Percentiles rank a stretch among this genome's conserved stretches.
These are phyloP conservation scores for Lepiota venenata DNA, from an alignment of 768 basidiomycete species.

Conservation along the genomic window DNA sequence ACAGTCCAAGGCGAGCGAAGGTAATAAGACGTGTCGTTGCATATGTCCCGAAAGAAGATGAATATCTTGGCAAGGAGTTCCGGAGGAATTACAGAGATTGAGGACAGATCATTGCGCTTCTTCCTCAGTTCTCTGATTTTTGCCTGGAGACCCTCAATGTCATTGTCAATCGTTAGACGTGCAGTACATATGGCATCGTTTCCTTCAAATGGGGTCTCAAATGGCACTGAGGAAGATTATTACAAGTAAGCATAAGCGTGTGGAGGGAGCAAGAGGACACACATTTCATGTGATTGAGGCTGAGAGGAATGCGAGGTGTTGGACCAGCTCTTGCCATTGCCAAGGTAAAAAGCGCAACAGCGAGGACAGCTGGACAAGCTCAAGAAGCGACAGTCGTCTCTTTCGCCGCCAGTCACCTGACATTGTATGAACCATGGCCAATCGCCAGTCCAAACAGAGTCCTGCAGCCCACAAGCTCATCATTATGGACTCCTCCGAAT, in stretches of 20 bases:
- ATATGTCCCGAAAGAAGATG: constrained; percentile 18
- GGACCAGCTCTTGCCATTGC: constrained; percentile 27
- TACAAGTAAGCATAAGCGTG: neutral
- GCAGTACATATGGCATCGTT: constrained; percentile 17
- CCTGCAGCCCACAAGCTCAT: neutral
- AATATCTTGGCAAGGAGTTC: constrained; percentile 41
- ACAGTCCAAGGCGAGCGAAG: constrained; percentile 12
- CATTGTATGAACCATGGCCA: neutral
- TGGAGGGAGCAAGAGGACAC: constrained; percentile 5
- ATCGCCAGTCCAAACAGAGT: neutral
- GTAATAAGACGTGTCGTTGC: neutral
- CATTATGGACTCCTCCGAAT: constrained; percentile 30
- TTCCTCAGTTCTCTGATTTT: constrained; percentile 31
- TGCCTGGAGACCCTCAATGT: constrained; percentile 29
- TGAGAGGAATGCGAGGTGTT: constrained; percentile 15
- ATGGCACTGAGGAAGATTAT: neutral
- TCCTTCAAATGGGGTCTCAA: constrained; percentile 14
- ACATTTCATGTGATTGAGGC: constrained; percentile 14
- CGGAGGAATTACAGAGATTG: constrained; percentile 37
- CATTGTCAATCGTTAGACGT: constrained; percentile 33
- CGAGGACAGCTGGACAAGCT: neutral
- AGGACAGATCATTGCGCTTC: constrained; percentile 33
- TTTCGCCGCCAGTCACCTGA: neutral
- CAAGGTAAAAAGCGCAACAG: neutral
- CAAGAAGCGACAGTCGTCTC: too few relatives aligned